Conservation (phyloP, 441 rosid species). For the Pelargonium exstipulatum region DNA sequence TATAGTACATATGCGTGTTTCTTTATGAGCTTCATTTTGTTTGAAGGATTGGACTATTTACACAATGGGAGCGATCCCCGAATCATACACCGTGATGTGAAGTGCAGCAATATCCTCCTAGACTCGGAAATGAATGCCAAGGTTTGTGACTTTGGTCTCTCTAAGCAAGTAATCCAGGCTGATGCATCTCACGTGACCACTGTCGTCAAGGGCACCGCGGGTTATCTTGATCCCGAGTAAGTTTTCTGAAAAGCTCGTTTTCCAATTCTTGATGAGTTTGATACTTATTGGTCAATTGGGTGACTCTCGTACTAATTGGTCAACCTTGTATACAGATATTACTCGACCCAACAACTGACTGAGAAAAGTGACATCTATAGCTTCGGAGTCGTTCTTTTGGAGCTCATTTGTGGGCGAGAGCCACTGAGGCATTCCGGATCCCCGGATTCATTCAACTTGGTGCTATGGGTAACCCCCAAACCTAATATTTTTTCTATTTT, state of each 20-base stretch:
- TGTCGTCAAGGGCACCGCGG: constrained; percentile 90
- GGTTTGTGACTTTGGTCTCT: constrained; percentile 86
- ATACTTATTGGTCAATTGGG: not conserved
- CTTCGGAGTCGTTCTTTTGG: constrained; percentile 87
- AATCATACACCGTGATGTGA: constrained; percentile 82
- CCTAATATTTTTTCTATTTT: not conserved
- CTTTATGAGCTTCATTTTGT: constrained; percentile 7
- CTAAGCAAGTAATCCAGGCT: constrained; percentile 72
- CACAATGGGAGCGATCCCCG: constrained; percentile 85
- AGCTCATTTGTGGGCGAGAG: constrained; percentile 89
- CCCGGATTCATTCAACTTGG: constrained; percentile 92
- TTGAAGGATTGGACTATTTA: constrained; percentile 77
- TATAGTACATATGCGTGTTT: no score
- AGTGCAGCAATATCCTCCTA: constrained; percentile 75
- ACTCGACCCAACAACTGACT: constrained; percentile 79
- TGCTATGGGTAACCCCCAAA: constrained; percentile 55
- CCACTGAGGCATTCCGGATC: constrained; percentile 70
- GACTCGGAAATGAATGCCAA: constrained; percentile 85
- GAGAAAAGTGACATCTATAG: constrained; percentile 93
- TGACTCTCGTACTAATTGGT: not conserved
- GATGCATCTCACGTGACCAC: constrained; percentile 89
- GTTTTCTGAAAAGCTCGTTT: constrained; percentile 16
- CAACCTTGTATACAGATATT: constrained; percentile 43
- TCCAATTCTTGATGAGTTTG: not conserved
- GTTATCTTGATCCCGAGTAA: constrained; percentile 95